These are phyloP conservation scores for Phoenix dactylifera DNA, from an alignment of 176 grass and related monocot species.

Conservation along the genomic window DNA sequence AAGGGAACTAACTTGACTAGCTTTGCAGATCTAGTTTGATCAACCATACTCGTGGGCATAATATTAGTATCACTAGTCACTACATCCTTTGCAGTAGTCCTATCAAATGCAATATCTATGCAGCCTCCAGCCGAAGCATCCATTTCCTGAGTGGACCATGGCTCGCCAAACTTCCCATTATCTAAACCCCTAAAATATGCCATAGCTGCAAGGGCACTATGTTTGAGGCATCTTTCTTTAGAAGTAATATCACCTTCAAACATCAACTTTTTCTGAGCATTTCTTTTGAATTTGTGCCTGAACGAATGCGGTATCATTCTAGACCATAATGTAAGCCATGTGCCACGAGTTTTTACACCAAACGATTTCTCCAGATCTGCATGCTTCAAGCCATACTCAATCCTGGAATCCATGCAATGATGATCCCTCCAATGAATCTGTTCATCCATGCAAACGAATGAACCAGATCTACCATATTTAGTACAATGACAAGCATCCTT, in stretches of 20 bases:
- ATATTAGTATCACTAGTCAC: slow-evolving; percentile 2
- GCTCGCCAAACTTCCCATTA: slow-evolving; percentile 21
- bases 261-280: slow-evolving; percentile 43
- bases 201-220: slow-evolving; percentile 65
- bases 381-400: slow-evolving; percentile 54
- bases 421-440: slow-evolving; percentile 72
- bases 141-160: slow-evolving; percentile 24
- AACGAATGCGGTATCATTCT: slow-evolving; percentile 40
- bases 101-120: slow-evolving; percentile 11
- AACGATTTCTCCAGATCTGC: slow-evolving; percentile 65
- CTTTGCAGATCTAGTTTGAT: not conserved
- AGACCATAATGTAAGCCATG: slow-evolving; percentile 49
- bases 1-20: not conserved
- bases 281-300: slow-evolving; percentile 47
- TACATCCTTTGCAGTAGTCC: slow-evolving; percentile 5
- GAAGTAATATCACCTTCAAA: slow-evolving; percentile 46
- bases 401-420: slow-evolving; percentile 36
- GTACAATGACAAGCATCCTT: slow-evolving; percentile 20
- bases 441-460: slow-evolving; percentile 52
- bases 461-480: slow-evolving; percentile 31
- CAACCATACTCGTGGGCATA: not conserved
- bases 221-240: slow-evolving; percentile 72
- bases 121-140: slow-evolving; percentile 36
- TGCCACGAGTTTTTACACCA: slow-evolving; percentile 44
- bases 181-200: slow-evolving; percentile 47